These are phyloP conservation scores for Leavenworthia alabamica DNA, from an alignment of 345 rosid species.

Conservation along the genomic window DNA sequence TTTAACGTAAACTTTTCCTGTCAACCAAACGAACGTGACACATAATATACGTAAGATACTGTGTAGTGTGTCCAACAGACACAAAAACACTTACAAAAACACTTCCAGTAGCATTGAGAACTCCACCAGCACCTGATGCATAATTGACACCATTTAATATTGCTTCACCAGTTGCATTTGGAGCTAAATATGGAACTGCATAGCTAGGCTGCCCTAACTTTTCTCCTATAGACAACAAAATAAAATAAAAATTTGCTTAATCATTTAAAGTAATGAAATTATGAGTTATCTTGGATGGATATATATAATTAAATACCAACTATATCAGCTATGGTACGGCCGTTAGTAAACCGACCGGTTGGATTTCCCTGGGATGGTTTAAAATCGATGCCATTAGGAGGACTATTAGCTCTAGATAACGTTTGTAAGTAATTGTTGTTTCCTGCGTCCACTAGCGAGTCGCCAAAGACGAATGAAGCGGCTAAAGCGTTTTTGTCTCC, in stretches of 20 bases:
- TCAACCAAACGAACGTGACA: slow-evolving; percentile 5
- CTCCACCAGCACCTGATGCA: slow-evolving; percentile 94
- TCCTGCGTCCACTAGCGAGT: slow-evolving; percentile 85
- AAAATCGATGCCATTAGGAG: slow-evolving; percentile 88
- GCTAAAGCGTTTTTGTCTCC: slow-evolving; percentile 29
- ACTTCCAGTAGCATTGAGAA: slow-evolving; percentile 89
- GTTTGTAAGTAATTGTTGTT: slow-evolving; percentile 77
- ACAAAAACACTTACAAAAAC: slow-evolving; percentile 47
- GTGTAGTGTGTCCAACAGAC: not conserved
- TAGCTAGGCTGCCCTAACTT: slow-evolving; percentile 60
- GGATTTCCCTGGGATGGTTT: slow-evolving; percentile 66
- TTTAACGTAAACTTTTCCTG: slow-evolving; percentile 9
- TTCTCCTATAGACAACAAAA: slow-evolving; percentile 47
- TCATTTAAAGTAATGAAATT: not conserved
- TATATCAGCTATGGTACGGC: slow-evolving; percentile 83
- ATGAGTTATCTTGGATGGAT: not conserved
- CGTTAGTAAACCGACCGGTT: slow-evolving; percentile 87
- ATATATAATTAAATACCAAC: slow-evolving; percentile 34
- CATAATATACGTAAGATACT: not conserved
- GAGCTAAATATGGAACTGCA: slow-evolving; percentile 67
- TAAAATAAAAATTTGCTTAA: not conserved
- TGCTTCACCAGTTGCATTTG: slow-evolving; percentile 70
- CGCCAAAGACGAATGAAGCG: slow-evolving; percentile 77
- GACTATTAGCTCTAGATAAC: slow-evolving; percentile 66
- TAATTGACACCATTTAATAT: slow-evolving; percentile 69